Conservation (phyloP, 1,284 basidiomycete species). For the Marasmius sp. region DNA sequence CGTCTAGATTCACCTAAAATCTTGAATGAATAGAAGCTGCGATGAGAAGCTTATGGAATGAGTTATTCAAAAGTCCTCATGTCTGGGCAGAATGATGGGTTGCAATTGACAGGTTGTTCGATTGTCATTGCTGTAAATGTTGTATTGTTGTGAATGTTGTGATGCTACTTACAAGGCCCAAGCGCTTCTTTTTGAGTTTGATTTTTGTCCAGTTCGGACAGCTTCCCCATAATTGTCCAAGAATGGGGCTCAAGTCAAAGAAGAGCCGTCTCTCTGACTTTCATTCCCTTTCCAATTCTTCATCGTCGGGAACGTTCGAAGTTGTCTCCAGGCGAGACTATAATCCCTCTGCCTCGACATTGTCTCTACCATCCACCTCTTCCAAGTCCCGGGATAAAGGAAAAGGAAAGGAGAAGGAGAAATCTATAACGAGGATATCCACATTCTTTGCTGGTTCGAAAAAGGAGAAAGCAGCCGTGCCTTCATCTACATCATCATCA, state of each 20-base stretch:
- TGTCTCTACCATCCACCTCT: not conserved
- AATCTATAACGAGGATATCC: not conserved
- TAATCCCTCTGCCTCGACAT: not conserved
- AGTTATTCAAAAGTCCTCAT: too few relatives aligned
- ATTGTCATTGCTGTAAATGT: too few relatives aligned
- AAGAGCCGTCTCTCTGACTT: not conserved
- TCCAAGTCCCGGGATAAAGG: not conserved
- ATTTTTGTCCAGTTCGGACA: not conserved
- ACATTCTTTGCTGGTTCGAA: not conserved
- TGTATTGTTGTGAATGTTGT: too few relatives aligned
- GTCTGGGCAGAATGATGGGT: too few relatives aligned
- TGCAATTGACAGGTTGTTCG: too few relatives aligned
- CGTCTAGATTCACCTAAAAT: too few relatives aligned
- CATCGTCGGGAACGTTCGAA: not conserved
- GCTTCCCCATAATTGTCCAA: not conserved
- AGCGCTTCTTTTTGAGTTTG: not conserved
- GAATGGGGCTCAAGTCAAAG: not conserved
- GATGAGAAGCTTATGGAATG: too few relatives aligned
- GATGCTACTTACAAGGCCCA: not conserved
- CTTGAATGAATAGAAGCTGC: too few relatives aligned
- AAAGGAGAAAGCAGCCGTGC: not conserved
- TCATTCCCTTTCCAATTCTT: not conserved
- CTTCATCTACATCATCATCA: not conserved
- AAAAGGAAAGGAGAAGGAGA: not conserved
- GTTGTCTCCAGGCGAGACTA: conserved; percentile 1